Conservation (phyloP, 2,329 filamentous ascomycete species). For the Anisogramma anomala region DNA sequence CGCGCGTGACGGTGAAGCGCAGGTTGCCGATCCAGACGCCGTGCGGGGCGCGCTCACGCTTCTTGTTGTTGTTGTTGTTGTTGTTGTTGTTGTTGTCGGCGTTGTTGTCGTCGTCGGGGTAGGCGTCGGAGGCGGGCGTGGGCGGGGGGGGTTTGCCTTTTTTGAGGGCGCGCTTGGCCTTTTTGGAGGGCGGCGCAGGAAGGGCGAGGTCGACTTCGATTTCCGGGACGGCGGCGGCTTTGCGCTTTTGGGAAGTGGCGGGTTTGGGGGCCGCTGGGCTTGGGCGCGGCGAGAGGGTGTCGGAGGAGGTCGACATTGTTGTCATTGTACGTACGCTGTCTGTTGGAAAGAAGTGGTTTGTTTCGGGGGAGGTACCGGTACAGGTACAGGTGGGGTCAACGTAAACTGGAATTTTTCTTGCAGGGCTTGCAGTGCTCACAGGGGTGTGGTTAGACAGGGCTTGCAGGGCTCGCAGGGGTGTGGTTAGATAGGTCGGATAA, state of each 20-base stretch:
- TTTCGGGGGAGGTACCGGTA: too few species aligned
- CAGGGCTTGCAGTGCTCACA: too few species aligned
- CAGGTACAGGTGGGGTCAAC: too few species aligned
- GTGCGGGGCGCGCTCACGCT: conserved; percentile 59
- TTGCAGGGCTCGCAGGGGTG: too few species aligned
- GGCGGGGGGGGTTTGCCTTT: conserved; percentile 56
- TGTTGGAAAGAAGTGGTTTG: too few species aligned
- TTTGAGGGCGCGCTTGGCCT: conserved; percentile 78
- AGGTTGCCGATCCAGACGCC: conserved; percentile 96
- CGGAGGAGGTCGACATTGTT: neutral
- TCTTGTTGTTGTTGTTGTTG: conserved; percentile 27
- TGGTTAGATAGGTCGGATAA: too few species aligned
- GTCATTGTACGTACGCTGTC: neutral
- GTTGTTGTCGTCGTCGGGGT: conserved; percentile 25
- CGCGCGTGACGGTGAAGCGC: conserved; percentile 66
- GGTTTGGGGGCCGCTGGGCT: conserved; percentile 14
- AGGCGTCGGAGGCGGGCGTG: conserved; percentile 31
- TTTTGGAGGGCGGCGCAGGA: conserved; percentile 94
- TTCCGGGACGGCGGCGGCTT: conserved; percentile 50
- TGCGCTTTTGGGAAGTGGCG: conserved; percentile 54
- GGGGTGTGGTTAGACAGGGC: too few species aligned
- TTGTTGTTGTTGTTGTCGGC: conserved; percentile 24
- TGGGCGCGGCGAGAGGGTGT: neutral
- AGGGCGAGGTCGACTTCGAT: conserved; percentile 81
- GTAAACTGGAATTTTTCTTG: too few species aligned